Conservation (phyloP, 2,329 filamentous ascomycete species). For the Fusarium mangiferae region DNA sequence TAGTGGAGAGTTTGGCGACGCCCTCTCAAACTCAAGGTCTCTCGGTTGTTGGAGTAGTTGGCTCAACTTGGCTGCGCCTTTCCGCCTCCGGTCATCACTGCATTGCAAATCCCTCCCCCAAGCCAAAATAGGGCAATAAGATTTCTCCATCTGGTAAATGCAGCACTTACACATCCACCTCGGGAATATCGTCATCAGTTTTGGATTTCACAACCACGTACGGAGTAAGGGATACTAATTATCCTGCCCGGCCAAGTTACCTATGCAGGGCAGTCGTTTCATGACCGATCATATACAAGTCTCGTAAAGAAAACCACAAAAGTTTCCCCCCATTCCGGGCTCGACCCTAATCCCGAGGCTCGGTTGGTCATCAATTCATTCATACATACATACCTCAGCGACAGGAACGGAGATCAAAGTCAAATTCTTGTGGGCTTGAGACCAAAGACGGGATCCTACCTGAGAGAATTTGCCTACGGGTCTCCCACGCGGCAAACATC, state of each 20-base stretch:
- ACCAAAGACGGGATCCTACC: background rate
- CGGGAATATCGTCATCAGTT: background rate
- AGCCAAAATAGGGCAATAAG: background rate
- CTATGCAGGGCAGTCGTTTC: background rate
- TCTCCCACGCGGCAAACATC: conserved; percentile 4
- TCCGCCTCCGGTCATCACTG: conserved; percentile 27
- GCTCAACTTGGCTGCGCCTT: conserved; percentile 12
- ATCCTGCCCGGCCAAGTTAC: background rate
- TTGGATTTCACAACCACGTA: background rate
- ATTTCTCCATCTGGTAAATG: background rate
- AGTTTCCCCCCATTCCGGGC: background rate
- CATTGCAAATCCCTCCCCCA: background rate
- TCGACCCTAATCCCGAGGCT: background rate
- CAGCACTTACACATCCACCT: background rate
- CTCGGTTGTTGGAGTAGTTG: background rate
- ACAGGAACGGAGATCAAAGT: conserved; percentile 44
- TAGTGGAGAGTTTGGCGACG: background rate
- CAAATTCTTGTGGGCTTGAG: conserved; percentile 28
- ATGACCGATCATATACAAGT: background rate
- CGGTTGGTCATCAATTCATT: background rate
- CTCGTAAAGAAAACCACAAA: background rate
- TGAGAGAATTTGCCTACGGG: background rate
- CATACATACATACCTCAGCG: background rate
- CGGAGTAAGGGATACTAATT: background rate
- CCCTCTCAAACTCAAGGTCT: background rate